Base-by-base conservation (phyloP, 2,329 filamentous ascomycete genomes). In the Apiospora malaysiana region DNA sequence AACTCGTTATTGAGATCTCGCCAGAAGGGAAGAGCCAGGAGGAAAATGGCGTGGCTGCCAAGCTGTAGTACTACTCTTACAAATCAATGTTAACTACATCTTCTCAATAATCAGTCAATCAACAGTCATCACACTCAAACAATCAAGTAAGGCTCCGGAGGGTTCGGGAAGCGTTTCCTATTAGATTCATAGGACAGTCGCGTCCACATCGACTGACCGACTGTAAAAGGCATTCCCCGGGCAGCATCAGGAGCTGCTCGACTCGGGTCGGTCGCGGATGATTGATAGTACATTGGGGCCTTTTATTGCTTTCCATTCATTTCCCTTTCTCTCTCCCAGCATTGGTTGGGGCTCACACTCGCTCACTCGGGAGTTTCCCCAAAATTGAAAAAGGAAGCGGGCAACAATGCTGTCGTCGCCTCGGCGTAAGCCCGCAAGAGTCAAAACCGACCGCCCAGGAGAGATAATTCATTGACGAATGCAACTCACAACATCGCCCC, bases 1-100 rank as follows among this genome's bases (percentile, higher is more conserved):
- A 98, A 83, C 81, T 98, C 76, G 94, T 98, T 1, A 89, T 98
- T 74, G 89, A 93, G 76, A 87, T 95, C 76, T 85, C 77, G 16
- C 59, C 74, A 5, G 75, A 77, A 23, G 79, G 75, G 32, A 32
- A 32, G 49, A 25, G 25, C 14, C 25, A 40, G 18, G 32, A 9
- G 6, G 56, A 4, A 5, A 10, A 3, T 7, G 18, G 18, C 2
- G 56, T 40, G 21, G 21, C 32, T n/a, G 77, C 83, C 3, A 87
- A 84, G 75, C 73, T 87, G 72, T 87, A 80, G 71, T 43, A 21
- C 4, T 45, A 16, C 2, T 14, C 12, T 45, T 45, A 45, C 42
- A 16, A 16, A 14, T 4, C 16, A 2, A 7, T 18, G 4, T 63
- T 14, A 63, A 9, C 27, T 21, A 14, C n/a, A n/a, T 27, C 7